These are phyloP conservation scores for Cetradonia linearis DNA, from an alignment of 495 filamentous ascomycete species.

Conservation along the genomic window DNA sequence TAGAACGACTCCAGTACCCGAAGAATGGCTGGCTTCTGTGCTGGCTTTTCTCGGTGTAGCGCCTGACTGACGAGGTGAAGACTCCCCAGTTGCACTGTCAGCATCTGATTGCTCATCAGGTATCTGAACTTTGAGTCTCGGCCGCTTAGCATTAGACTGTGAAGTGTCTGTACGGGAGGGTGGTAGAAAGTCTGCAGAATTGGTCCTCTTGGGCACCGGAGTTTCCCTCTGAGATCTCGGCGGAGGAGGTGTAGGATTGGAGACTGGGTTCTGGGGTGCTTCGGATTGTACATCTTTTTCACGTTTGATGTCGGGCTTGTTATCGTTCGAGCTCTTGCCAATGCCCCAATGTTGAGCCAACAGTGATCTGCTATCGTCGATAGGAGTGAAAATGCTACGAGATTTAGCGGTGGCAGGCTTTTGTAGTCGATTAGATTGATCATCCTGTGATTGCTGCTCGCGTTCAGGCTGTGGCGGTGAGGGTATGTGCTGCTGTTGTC, in stretches of 20 bases:
- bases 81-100: conserved; percentile 63
- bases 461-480: conserved; percentile 36
- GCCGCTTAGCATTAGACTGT: conserved; percentile 54
- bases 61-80: conserved; percentile 62
- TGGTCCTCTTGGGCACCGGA: conserved; percentile 37
- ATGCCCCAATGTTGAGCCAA: conserved; percentile 74
- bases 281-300: conserved; percentile 35
- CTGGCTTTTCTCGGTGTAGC: conserved; percentile 41
- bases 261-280: conserved; percentile 25
- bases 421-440: conserved; percentile 44
- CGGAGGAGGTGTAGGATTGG: conserved; percentile 37
- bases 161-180: conserved; percentile 66
- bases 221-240: conserved; percentile 36
- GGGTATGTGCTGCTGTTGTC: conserved; percentile 29
- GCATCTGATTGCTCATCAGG: conserved; percentile 78
- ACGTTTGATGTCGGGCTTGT: conserved; percentile 33
- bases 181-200: conserved; percentile 54
- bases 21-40: conserved; percentile 47
- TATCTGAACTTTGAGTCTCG: conserved; percentile 85
- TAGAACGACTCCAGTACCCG: conserved; percentile 56
- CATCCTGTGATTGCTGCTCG: conserved; percentile 29
- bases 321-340: conserved; percentile 39
- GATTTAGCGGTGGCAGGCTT: conserved; percentile 73
- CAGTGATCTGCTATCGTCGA: conserved; percentile 84
- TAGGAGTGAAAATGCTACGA: conserved; percentile 92